A percentile compares a stretch with the other conserved stretches of the same genome.
Conservation (phyloP, 192 early-diverging fungal genomes). For the Coemansia sp. region DNA sequence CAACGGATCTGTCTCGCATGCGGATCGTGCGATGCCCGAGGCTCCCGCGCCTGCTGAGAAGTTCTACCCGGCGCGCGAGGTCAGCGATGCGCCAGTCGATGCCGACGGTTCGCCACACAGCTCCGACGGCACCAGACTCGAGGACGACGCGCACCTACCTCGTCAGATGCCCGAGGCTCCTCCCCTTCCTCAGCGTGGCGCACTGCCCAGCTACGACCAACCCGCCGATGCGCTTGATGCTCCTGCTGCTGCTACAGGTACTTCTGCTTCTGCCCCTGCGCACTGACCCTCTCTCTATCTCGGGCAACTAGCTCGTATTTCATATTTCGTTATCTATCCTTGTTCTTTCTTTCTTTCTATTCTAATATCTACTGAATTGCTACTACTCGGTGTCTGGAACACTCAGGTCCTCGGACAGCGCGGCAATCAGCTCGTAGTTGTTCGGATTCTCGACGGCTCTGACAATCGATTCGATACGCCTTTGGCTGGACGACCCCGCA, state of each 20-base stretch:
- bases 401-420: not conserved
- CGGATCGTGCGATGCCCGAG: not conserved
- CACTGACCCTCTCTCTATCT: too few relatives aligned
- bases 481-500: slow-evolving; percentile 80
- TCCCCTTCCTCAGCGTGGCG: not conserved
- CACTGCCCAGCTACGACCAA: not conserved
- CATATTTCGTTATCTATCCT: not conserved
- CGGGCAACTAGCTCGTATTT: not conserved
- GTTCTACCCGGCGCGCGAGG: slow-evolving; percentile 17
- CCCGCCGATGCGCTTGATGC: not conserved
- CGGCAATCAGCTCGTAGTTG: slow-evolving; percentile 48
- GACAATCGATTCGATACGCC: slow-evolving; percentile 86
- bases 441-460: slow-evolving; percentile 91
- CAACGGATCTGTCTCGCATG: not conserved
- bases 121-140: not conserved
- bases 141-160: not conserved
- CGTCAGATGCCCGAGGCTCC: not conserved
- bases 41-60: slow-evolving; percentile 12
- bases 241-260: not conserved
- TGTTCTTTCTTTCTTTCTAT: not conserved
- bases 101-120: not conserved
- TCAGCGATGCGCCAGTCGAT: not conserved
- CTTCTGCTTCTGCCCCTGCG: not conserved
- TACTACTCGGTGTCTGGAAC: not conserved
- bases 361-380: too few relatives aligned